A percentile compares a stretch with the other conserved stretches of the same genome.
Conservation (phyloP, 148 eudicot species). For the Dysphania ambrosioides region DNA sequence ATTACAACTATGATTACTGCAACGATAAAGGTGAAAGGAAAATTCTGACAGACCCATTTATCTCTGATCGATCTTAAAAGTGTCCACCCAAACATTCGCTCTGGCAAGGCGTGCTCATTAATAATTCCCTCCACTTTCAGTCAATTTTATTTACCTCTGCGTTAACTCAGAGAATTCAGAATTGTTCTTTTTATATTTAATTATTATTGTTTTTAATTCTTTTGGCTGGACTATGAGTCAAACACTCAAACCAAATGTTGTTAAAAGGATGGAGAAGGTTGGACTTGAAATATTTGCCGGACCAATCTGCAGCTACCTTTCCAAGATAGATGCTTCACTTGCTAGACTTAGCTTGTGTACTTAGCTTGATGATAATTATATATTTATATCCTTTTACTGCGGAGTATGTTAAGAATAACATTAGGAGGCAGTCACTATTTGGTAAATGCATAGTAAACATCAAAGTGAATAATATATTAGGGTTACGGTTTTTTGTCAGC, state of each 20-base stretch:
- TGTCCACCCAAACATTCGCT: slow-evolving; percentile 37
- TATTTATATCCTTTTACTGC: too few relatives aligned
- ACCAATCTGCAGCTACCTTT: slow-evolving; percentile 3
- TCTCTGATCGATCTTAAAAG: slow-evolving; percentile 22
- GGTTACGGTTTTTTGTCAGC: too few relatives aligned
- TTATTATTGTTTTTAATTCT: neutral
- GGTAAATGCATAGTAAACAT: too few relatives aligned
- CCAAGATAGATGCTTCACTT: slow-evolving; percentile 5
- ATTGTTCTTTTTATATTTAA: too few relatives aligned
- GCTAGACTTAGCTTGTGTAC: slow-evolving; percentile 1
- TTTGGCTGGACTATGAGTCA: neutral
- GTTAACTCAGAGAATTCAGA: too few relatives aligned
- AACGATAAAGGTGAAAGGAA: slow-evolving; percentile 3
- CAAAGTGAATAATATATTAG: too few relatives aligned
- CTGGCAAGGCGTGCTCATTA: slow-evolving; percentile 34
- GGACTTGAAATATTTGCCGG: slow-evolving; percentile 15
- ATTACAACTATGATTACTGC: slow-evolving; percentile 2
- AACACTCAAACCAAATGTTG: neutral
- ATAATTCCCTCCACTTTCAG: slow-evolving; percentile 33
- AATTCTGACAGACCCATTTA: slow-evolving; percentile 22
- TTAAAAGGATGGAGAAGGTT: neutral
- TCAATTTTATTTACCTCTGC: slow-evolving; percentile 13
- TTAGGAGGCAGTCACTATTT: too few relatives aligned
- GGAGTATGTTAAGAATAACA: neutral
- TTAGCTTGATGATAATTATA: neutral